Conservation (phyloP, 306 rosid genomes). For the Chamaecrista fasciculata region DNA sequence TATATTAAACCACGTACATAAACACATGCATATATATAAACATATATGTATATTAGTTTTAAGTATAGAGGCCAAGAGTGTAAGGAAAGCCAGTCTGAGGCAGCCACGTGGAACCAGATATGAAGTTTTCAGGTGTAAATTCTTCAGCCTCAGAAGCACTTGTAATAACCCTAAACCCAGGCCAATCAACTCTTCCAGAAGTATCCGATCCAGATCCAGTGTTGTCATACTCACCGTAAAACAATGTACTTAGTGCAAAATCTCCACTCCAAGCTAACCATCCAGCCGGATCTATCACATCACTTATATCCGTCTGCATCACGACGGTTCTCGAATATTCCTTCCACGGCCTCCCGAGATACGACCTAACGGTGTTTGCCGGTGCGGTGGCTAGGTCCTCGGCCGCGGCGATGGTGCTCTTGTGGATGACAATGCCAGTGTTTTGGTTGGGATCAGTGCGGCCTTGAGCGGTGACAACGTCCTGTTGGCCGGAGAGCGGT, state of each 20-base stretch:
- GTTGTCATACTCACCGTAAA: constrained; percentile 57
- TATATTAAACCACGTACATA: too few relatives aligned
- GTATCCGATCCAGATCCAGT: constrained; percentile 60
- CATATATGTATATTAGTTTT: too few relatives aligned
- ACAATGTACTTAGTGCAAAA: constrained; percentile 55
- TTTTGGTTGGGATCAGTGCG: constrained; percentile 69
- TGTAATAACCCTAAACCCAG: constrained; percentile 56
- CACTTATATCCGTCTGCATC: constrained; percentile 49
- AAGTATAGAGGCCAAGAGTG: constrained; percentile 43
- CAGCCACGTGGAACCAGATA: constrained; percentile 60
- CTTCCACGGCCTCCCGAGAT: constrained; percentile 80
- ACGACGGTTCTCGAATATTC: constrained; percentile 64
- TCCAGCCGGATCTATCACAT: constrained; percentile 61
- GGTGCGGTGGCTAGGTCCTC: constrained; percentile 37
- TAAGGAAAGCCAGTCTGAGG: constrained; percentile 54
- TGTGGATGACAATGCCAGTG: constrained; percentile 81
- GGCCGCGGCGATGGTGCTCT: constrained; percentile 58
- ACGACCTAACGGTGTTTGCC: constrained; percentile 37
- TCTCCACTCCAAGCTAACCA: constrained; percentile 60
- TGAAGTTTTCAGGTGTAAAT: constrained; percentile 47
- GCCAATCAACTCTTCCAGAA: constrained; percentile 56
- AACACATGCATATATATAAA: too few relatives aligned
- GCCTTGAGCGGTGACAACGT: constrained; percentile 82
- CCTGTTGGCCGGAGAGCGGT: constrained; percentile 57
- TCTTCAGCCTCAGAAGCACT: constrained; percentile 50